These are phyloP conservation scores for Pythium oligandrum DNA, from an alignment of 352 stramenopile genomes.

Conservation along the genomic window DNA sequence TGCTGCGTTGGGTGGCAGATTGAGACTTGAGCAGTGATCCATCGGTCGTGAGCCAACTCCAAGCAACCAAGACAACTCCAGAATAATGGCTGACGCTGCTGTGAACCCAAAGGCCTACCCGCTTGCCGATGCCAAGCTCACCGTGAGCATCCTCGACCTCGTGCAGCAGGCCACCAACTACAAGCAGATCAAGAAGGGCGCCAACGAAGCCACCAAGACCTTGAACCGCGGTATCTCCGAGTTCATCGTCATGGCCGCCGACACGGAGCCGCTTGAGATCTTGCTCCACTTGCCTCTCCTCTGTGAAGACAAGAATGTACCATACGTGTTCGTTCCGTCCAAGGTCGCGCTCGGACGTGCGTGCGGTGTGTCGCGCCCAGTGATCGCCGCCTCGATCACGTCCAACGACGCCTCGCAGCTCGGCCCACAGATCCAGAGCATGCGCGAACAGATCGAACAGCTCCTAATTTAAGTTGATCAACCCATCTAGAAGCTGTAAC, in stretches of 20 bases:
- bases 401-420: conserved; percentile 99
- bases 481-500: too few species aligned
- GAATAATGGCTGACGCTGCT: conserved; percentile 67
- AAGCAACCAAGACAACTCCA: conserved; percentile 7
- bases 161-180: conserved; percentile 99
- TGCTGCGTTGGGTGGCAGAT: too few species aligned
- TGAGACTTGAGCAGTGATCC: conserved; percentile 73
- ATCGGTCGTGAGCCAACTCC: conserved; percentile 77
- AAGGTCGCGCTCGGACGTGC: conserved; percentile 98
- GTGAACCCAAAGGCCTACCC: conserved; percentile 97
- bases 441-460: conserved; percentile 99
- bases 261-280: conserved; percentile 99
- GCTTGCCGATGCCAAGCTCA: conserved; percentile 97
- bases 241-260: conserved; percentile 99
- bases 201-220: conserved; percentile 99
- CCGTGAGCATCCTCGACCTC: conserved; percentile 98
- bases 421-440: conserved; percentile 97
- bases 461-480: conserved; percentile 96
- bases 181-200: conserved; percentile 99
- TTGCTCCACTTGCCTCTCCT: conserved; percentile 98
- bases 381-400: conserved; percentile 98
- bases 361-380: conserved; percentile 98
- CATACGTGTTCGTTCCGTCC: conserved; percentile 92
- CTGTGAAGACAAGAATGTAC: conserved; percentile 98
- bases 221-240: conserved; percentile 99